These are phyloP conservation scores for Tuber aestivum DNA, from an alignment of 495 filamentous ascomycete genomes.

Conservation along the genomic window DNA sequence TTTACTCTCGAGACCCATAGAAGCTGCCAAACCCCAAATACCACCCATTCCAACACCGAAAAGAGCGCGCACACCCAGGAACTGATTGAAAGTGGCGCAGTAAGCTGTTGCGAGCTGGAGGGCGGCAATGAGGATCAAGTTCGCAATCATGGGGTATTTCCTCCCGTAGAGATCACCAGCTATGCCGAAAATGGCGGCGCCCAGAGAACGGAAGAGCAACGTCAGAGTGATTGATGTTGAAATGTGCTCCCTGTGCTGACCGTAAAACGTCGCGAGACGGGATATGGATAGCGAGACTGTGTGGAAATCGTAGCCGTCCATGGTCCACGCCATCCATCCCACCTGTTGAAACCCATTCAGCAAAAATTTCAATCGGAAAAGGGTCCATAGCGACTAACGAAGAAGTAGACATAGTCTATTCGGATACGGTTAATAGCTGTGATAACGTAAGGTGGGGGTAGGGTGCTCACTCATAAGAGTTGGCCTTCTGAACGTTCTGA, in stretches of 20 bases:
- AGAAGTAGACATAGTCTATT: conserved; percentile 41
- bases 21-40: conserved; percentile 73
- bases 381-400: conserved; percentile 29
- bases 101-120: conserved; percentile 72
- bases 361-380: neutral
- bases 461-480: conserved; percentile 33
- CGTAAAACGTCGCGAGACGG: conserved; percentile 63
- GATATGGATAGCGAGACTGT: conserved; percentile 65
- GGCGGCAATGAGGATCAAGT: conserved; percentile 55
- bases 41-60: conserved; percentile 83
- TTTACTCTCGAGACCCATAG: conserved; percentile 68
- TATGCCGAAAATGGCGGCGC: conserved; percentile 65
- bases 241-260: conserved; percentile 57
- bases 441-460: neutral
- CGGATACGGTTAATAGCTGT: neutral
- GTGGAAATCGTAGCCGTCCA: conserved; percentile 59
- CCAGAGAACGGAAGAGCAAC: conserved; percentile 62
- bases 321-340: conserved; percentile 43
- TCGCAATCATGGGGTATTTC: conserved; percentile 73
- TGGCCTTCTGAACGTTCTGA: conserved; percentile 37
- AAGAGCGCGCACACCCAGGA: conserved; percentile 58
- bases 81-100: conserved; percentile 58
- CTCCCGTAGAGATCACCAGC: conserved; percentile 69
- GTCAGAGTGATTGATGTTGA: conserved; percentile 69
- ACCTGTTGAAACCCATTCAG: neutral